Percentiles rank a stretch among this genome's conserved stretches.
These are phyloP conservation scores for Galerina marginata DNA, from an alignment of 768 basidiomycete genomes.

Conservation along the genomic window DNA sequence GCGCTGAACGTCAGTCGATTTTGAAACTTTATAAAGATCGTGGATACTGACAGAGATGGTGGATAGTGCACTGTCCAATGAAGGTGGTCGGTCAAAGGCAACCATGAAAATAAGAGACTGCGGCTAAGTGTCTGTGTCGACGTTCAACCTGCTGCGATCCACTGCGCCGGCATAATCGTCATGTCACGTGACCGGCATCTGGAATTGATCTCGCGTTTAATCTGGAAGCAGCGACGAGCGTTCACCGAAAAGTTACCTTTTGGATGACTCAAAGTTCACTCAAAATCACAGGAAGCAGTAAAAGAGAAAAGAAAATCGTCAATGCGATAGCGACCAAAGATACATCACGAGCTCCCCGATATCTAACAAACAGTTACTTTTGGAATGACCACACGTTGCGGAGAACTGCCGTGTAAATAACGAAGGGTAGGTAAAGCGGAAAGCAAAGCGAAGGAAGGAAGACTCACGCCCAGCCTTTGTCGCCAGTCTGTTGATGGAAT, in stretches of 20 bases:
- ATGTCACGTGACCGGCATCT: conserved; percentile 20
- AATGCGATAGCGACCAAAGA: conserved; percentile 22
- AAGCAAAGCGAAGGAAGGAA: neutral
- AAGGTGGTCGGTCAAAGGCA: conserved; percentile 24
- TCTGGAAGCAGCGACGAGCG: no score
- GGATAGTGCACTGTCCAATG: conserved; percentile 31
- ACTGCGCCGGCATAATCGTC: conserved; percentile 18
- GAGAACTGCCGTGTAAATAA: conserved; percentile 65
- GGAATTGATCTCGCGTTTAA: neutral
- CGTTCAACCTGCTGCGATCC: conserved; percentile 9
- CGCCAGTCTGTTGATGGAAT: conserved; percentile 94
- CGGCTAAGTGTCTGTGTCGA: neutral
- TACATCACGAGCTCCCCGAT: conserved; percentile 25
- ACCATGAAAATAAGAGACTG: conserved; percentile 21
- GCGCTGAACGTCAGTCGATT: neutral
- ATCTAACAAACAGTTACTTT: conserved; percentile 64
- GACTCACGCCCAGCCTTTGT: conserved; percentile 93
- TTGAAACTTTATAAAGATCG: neutral
- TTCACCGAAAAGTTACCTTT: no score
- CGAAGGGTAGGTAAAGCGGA: conserved; percentile 1
- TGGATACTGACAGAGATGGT: conserved; percentile 34
- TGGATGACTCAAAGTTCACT: no score
- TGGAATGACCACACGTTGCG: conserved; percentile 96
- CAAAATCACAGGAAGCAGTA: no score
- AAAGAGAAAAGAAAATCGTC: conserved; percentile 8